Evolutionary conservation across 176 grass and related monocot species (phyloP).

Genomic region (Triticum aestivum): DNA sequence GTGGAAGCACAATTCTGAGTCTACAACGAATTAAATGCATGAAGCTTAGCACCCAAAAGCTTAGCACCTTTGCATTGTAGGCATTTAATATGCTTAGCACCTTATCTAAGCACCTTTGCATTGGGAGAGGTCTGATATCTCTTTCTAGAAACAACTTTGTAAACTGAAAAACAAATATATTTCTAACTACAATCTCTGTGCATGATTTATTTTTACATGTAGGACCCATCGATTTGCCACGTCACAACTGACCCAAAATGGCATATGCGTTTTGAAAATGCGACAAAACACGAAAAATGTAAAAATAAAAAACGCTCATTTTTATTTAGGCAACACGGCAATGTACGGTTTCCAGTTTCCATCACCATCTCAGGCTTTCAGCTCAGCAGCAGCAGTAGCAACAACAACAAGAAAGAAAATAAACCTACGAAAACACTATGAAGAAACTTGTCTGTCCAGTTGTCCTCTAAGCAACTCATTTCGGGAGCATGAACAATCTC

Average conservation of each 20-base stretch:
- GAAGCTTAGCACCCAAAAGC: too few species aligned
- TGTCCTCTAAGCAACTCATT: neutral
- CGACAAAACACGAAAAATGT: neutral
- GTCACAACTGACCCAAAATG: neutral
- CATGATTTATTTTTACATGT: neutral
- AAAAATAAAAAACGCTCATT: neutral
- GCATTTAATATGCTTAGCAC: too few species aligned
- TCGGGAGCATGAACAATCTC: neutral
- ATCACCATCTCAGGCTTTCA: neutral
- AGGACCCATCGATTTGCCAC: neutral
- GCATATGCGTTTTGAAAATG: neutral
- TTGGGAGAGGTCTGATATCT: too few species aligned
- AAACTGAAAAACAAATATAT: neutral
- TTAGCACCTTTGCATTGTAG: too few species aligned
- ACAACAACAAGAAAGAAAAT: neutral
- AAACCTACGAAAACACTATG: slow-evolving; percentile 3
- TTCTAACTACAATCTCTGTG: neutral
- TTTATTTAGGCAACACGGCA: slow-evolving; percentile 40
- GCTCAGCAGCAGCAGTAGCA: neutral
- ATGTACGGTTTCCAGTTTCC: neutral
- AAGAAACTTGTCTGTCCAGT: slow-evolving; percentile 9
- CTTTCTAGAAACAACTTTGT: too few species aligned
- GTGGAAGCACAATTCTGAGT: too few species aligned
- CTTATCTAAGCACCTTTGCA: too few species aligned
- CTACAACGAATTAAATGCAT: too few species aligned